Conservation (phyloP, 2,329 filamentous ascomycete species). For the Clarireedia monteithiana region DNA sequence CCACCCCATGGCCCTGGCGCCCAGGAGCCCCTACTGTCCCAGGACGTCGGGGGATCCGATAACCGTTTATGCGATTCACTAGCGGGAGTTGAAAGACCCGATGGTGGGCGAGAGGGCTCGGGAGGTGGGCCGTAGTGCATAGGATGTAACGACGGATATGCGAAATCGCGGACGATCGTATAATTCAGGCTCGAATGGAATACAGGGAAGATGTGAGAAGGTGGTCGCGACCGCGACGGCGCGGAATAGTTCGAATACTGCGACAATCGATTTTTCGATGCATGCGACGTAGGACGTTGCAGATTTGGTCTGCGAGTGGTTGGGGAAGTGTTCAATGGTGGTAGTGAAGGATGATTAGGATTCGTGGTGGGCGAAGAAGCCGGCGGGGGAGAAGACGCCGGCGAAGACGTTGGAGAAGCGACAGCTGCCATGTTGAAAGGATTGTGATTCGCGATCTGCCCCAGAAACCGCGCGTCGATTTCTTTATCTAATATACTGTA, state of each 20-base stretch:
- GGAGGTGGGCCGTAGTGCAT: constrained; percentile 91
- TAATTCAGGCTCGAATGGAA: constrained; percentile 83
- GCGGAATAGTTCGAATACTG: constrained; percentile 69
- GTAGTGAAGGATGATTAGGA: constrained; percentile 45
- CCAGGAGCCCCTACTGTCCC: constrained; percentile 62
- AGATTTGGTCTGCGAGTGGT: constrained; percentile 47
- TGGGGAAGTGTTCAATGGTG: constrained; percentile 51
- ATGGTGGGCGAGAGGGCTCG: constrained; percentile 60
- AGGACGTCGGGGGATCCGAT: constrained; percentile 72
- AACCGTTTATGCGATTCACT: constrained; percentile 68
- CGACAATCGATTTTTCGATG: constrained; percentile 73
- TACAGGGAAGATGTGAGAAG: constrained; percentile 72
- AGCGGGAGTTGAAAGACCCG: constrained; percentile 74
- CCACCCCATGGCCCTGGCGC: constrained; percentile 34
- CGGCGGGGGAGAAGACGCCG: constrained; percentile 45
- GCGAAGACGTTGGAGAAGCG: constrained; percentile 46
- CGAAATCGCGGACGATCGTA: constrained; percentile 91
- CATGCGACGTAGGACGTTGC: constrained; percentile 65
- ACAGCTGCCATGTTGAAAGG: constrained; percentile 34
- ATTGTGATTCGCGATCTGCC: constrained; percentile 7
- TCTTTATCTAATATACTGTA: not conserved
- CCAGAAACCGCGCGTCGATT: not conserved
- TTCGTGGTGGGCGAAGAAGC: constrained; percentile 37
- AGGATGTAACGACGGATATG: constrained; percentile 74
- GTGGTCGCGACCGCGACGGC: constrained; percentile 65